phyloP scores from a whole-genome alignment of 106 monocot genomes.

The Triglochin maritima region DNA sequence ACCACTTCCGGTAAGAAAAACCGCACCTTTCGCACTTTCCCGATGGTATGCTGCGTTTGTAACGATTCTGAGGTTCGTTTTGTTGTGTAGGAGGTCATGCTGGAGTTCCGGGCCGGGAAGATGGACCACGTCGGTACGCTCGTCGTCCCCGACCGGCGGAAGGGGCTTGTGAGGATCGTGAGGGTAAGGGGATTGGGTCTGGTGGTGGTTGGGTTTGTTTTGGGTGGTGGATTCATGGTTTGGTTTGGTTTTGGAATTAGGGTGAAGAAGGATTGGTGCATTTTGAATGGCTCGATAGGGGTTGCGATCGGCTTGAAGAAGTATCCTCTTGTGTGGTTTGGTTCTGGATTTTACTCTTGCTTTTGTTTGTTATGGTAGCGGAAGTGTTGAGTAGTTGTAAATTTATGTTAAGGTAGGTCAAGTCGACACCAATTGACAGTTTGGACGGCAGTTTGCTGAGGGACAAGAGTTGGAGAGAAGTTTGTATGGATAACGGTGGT shows the following conservation, averaged over 20 bases:
- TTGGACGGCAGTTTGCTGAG: too few relatives aligned
- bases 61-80: too few relatives aligned
- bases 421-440: too few relatives aligned
- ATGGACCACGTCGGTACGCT: conserved; percentile 58
- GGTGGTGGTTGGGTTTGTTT: background rate
- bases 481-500: too few relatives aligned
- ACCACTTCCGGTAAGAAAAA: too few relatives aligned
- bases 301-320: conserved; percentile 48
- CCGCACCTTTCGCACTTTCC: too few relatives aligned
- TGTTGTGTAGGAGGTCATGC: conserved; percentile 48
- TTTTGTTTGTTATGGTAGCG: background rate
- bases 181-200: conserved; percentile 34
- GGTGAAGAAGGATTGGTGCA: conserved; percentile 94
- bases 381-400: background rate
- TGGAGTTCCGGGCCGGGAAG: conserved; percentile 93
- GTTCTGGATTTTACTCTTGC: background rate
- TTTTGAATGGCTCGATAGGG: conserved; percentile 95
- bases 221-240: background rate
- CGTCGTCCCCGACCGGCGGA: conserved; percentile 77
- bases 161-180: conserved; percentile 85
- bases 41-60: too few relatives aligned
- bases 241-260: conserved; percentile 20
- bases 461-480: too few relatives aligned
- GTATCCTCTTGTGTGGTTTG: conserved; percentile 40
- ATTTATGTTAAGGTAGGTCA: too few relatives aligned